Evolutionary conservation across 345 rosid species (phyloP).

Genomic region (Nasturtium officinale): DNA sequence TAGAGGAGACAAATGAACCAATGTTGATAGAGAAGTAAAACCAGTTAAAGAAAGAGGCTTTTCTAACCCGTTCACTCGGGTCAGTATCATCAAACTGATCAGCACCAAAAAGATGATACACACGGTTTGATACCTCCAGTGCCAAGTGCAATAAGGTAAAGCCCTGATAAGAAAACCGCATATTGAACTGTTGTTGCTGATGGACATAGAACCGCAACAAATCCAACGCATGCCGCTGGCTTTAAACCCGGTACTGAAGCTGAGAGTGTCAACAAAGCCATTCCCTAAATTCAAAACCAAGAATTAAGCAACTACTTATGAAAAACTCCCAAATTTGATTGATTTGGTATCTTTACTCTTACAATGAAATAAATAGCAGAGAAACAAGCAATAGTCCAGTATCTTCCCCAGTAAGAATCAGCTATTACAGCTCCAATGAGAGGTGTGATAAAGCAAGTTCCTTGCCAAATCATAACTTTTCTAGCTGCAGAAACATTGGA

Average conservation of each 20-base stretch:
- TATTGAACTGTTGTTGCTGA: conserved; percentile 62
- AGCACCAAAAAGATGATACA: conserved; percentile 83
- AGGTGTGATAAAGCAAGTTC: conserved; percentile 81
- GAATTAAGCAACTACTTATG: neutral
- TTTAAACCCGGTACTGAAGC: conserved; percentile 62
- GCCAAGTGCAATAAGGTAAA: conserved; percentile 81
- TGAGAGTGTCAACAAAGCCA: conserved; percentile 70
- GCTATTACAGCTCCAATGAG: conserved; percentile 81
- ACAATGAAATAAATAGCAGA: conserved; percentile 76
- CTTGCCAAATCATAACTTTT: conserved; percentile 76
- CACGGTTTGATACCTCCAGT: conserved; percentile 95
- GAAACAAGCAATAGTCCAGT: conserved; percentile 86
- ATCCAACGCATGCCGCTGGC: conserved; percentile 58
- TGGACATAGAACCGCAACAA: conserved; percentile 48
- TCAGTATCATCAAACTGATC: conserved; percentile 92
- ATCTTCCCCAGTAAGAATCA: conserved; percentile 90
- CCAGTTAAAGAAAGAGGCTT: conserved; percentile 90
- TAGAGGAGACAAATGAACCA: conserved; percentile 74
- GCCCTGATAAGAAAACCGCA: conserved; percentile 65
- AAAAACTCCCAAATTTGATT: neutral
- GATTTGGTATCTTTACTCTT: conserved; percentile 5
- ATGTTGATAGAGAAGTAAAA: conserved; percentile 80
- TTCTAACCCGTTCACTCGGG: conserved; percentile 62
- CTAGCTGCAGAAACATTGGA: conserved; percentile 84
- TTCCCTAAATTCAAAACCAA: conserved; percentile 54